A percentile compares a stretch with the other conserved stretches of the same genome.
These are phyloP conservation scores for Nepenthes alata DNA, from an alignment of 179 eudicot species.

Conservation along the genomic window DNA sequence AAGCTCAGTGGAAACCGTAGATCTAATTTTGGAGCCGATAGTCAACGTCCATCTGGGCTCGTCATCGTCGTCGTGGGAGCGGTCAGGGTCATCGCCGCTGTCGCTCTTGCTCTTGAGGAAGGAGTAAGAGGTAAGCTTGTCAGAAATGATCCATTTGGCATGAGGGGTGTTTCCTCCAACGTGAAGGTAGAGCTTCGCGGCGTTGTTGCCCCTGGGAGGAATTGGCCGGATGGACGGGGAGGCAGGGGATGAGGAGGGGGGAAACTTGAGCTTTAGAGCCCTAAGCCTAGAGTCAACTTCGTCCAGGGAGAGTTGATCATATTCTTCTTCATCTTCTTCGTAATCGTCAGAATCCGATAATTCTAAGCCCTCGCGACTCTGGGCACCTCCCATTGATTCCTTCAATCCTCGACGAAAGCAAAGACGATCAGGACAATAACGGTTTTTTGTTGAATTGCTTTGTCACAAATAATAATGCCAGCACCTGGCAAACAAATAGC, in stretches of 20 bases:
- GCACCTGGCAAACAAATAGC: too few species aligned
- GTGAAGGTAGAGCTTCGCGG: conserved; percentile 68
- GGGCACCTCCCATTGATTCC: conserved; percentile 50
- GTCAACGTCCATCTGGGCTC: conserved; percentile 39
- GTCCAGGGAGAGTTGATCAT: conserved; percentile 31
- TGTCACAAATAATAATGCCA: too few species aligned
- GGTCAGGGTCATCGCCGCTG: conserved; percentile 9
- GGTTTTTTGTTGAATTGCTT: too few species aligned
- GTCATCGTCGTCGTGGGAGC: conserved; percentile 24
- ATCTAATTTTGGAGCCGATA: conserved; percentile 48
- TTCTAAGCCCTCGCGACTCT: conserved; percentile 63
- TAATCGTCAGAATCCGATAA: conserved; percentile 65
- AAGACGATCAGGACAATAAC: too few species aligned
- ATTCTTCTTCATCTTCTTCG: conserved; percentile 15
- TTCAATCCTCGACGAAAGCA: too few species aligned
- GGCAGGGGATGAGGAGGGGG: conserved; percentile 6
- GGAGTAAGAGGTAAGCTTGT: conserved; percentile 32
- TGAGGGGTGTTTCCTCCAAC: conserved; percentile 65
- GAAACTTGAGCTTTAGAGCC: conserved; percentile 58
- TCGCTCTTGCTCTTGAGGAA: conserved; percentile 29
- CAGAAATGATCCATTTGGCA: conserved; percentile 64
- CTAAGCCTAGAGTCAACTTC: conserved; percentile 54
- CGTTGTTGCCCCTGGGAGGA: conserved; percentile 14
- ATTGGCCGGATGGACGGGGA: too few species aligned
- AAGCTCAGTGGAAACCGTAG: conserved; percentile 39